Percentiles rank a stretch among this genome's conserved stretches.
Evolutionary conservation across 163 green algal genomes (phyloP).

Genomic region (Scenedesmus sp.): DNA sequence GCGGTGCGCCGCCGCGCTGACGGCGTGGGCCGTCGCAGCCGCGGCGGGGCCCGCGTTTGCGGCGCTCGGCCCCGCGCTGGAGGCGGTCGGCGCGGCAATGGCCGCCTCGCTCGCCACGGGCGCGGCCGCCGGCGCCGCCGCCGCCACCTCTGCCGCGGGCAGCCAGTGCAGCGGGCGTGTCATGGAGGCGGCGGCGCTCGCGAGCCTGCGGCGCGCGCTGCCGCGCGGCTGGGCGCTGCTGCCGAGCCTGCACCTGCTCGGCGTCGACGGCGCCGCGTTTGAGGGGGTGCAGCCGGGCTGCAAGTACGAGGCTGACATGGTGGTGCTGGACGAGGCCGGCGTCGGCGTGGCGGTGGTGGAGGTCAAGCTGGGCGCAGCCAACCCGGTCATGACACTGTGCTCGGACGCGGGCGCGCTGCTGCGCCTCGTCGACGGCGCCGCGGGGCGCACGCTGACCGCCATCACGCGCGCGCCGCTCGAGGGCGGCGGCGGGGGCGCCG

Average conservation of each 20-base stretch:
- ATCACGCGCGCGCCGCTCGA: background rate
- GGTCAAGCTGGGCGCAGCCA: constrained; percentile 35
- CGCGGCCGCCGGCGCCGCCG: no score
- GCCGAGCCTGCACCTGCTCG: constrained; percentile 25
- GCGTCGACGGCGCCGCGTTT: constrained; percentile 5
- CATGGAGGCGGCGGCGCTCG: constrained; percentile 19
- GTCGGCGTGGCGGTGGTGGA: constrained; percentile 28
- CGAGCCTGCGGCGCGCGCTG: constrained; percentile 15
- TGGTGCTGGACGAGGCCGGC: constrained; percentile 34
- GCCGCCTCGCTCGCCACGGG: background rate
- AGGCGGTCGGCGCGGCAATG: background rate
- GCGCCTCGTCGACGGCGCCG: constrained; percentile 13
- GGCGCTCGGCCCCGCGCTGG: constrained; percentile 22
- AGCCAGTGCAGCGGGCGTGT: constrained; percentile 9
- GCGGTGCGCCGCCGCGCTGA: background rate
- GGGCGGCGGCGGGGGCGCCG: background rate
- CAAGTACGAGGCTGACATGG: constrained; percentile 47
- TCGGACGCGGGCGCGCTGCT: constrained; percentile 8
- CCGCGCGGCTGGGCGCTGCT: constrained; percentile 35
- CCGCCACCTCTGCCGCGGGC: background rate
- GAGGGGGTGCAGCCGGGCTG: constrained; percentile 3
- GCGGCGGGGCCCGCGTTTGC: background rate
- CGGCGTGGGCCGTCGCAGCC: background rate
- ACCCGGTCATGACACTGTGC: constrained; percentile 38
- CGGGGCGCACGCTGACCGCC: constrained; percentile 5